phyloP scores from a whole-genome alignment of 2,329 filamentous ascomycete genomes.

The Neocucurbitaria cava region DNA sequence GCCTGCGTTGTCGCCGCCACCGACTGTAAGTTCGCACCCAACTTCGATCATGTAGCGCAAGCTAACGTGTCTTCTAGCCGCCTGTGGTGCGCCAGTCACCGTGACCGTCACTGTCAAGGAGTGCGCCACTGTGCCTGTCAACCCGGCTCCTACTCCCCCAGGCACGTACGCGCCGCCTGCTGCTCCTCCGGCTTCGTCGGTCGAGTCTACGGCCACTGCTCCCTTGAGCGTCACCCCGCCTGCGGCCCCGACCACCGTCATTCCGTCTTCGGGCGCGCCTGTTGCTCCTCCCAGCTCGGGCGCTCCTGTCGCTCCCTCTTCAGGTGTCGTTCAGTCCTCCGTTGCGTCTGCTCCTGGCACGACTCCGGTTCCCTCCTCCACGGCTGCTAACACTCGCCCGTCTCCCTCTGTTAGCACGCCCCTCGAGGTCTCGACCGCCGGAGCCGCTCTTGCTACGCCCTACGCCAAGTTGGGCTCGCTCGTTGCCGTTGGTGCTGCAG shows the following conservation, averaged over 20 bases:
- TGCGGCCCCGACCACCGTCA: slow-evolving; percentile 9
- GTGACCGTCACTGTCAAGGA: slow-evolving; percentile 37
- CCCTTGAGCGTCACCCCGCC: slow-evolving; percentile 15
- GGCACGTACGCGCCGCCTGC: slow-evolving; percentile 8
- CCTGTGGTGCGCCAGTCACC: slow-evolving; percentile 27
- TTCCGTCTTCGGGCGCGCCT: slow-evolving; percentile 3
- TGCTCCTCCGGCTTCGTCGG: slow-evolving; percentile 14
- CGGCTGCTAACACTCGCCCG: slow-evolving; percentile 12
- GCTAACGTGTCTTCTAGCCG: slow-evolving; percentile 19
- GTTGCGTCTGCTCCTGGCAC: slow-evolving; percentile 5
- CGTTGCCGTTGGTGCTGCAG: slow-evolving; percentile 29
- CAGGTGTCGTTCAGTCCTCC: slow-evolving; percentile 1
- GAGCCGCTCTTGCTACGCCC: slow-evolving; percentile 25
- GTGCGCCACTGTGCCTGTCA: slow-evolving; percentile 21
- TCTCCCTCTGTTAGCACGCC: slow-evolving; percentile 10
- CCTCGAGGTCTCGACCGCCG: slow-evolving; percentile 19
- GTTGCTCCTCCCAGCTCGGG: slow-evolving; percentile 9
- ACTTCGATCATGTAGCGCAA: slow-evolving; percentile 4
- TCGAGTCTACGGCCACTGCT: slow-evolving; percentile 22
- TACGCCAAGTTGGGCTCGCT: slow-evolving; percentile 27
- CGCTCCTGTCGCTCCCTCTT: slow-evolving; percentile 7
- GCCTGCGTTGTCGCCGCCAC: slow-evolving; percentile 25
- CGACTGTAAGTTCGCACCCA: slow-evolving; percentile 16
- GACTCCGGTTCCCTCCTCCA: slow-evolving; percentile 16
- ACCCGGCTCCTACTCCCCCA: slow-evolving; percentile 11